Conservation (phyloP, 805 yeast species). For the Metschnikowia similis region DNA sequence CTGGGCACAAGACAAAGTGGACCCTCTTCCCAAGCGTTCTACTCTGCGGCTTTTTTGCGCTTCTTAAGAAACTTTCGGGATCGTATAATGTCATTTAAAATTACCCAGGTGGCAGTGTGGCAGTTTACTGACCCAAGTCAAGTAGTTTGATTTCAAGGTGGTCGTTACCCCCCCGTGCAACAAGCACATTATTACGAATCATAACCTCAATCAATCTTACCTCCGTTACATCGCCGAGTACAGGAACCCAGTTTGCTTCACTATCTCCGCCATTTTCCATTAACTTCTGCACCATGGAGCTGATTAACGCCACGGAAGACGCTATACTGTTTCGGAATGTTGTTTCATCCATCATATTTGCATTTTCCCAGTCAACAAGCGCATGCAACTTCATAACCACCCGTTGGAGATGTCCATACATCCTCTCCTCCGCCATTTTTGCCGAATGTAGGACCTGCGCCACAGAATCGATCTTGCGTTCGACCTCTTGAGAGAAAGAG, state of each 20-base stretch:
- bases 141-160: neutral
- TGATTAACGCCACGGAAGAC: conserved; percentile 10
- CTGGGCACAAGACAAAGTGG: neutral
- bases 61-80: neutral
- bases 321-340: conserved; percentile 12
- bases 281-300: conserved; percentile 8
- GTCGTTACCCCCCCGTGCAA: neutral
- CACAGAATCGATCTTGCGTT: neutral
- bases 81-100: neutral
- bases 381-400: conserved; percentile 20
- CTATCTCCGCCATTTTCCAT: neutral
- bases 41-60: neutral
- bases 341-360: conserved; percentile 16
- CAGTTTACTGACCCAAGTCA: neutral
- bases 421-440: conserved; percentile 7
- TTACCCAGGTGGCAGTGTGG: neutral
- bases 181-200: conserved; percentile 13
- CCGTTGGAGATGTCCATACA: conserved; percentile 16
- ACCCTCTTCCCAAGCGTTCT: neutral
- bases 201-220: conserved; percentile 14
- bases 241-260: conserved; percentile 9
- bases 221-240: conserved; percentile 9
- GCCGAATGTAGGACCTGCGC: conserved; percentile 2
- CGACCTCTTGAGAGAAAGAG: conserved; percentile 5
- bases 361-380: conserved; percentile 20